A percentile compares a stretch with the other conserved stretches of the same genome.
These are phyloP conservation scores for Citrullus mucosospermus DNA, from an alignment of 306 rosid genomes.

Conservation along the genomic window DNA sequence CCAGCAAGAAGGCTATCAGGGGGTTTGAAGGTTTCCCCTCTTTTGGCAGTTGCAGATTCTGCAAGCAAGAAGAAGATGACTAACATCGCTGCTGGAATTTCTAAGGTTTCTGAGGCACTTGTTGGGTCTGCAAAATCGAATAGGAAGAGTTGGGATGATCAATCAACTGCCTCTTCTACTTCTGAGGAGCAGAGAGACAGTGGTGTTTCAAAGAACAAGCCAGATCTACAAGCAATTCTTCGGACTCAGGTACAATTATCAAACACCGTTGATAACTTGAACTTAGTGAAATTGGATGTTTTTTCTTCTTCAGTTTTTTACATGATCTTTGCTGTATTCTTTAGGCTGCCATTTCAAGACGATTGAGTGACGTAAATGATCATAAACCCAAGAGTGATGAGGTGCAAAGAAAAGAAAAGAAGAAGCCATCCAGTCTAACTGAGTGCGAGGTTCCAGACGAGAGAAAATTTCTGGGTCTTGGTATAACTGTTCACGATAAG, in stretches of 20 bases:
- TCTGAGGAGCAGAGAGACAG: slow-evolving; percentile 38
- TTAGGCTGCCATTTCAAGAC: slow-evolving; percentile 83
- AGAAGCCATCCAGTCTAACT: slow-evolving; percentile 22
- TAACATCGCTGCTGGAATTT: slow-evolving; percentile 44
- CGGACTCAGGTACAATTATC: slow-evolving; percentile 56
- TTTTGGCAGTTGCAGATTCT: slow-evolving; percentile 35
- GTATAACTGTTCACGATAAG: slow-evolving; percentile 66
- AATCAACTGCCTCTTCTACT: slow-evolving; percentile 10
- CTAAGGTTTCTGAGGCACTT: slow-evolving; percentile 60
- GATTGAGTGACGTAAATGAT: slow-evolving; percentile 63
- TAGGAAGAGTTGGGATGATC: slow-evolving; percentile 87
- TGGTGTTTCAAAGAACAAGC: slow-evolving; percentile 35
- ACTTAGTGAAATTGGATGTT: neutral
- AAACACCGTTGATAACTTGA: neutral
- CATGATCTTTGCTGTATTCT: neutral
- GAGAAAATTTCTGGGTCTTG: slow-evolving; percentile 29
- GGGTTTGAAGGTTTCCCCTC: slow-evolving; percentile 53
- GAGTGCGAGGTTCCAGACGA: slow-evolving; percentile 16
- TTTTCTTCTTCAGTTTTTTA: neutral
- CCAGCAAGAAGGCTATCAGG: slow-evolving; percentile 73
- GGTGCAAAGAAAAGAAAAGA: slow-evolving; percentile 29
- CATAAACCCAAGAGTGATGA: slow-evolving; percentile 33
- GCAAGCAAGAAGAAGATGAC: slow-evolving; percentile 60
- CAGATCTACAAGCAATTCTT: slow-evolving; percentile 58
- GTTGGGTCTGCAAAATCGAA: slow-evolving; percentile 49